These are phyloP conservation scores for Aspergillus sp. DNA, from an alignment of 2,329 filamentous ascomycete species.

Conservation along the genomic window DNA sequence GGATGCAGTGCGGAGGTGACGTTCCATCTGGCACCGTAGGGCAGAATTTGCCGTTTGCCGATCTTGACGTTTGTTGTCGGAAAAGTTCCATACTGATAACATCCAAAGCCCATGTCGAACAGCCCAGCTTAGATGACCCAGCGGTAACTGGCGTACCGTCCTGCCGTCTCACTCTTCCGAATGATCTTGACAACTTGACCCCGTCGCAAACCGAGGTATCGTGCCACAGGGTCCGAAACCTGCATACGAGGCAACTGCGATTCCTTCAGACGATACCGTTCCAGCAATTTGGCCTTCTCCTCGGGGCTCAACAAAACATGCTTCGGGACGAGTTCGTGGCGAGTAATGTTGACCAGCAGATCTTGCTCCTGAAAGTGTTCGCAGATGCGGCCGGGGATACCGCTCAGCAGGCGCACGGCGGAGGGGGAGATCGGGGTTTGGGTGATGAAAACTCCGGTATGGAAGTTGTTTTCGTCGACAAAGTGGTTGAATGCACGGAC, in stretches of 20 bases:
- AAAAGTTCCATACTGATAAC: neutral
- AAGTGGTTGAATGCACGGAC: slow-evolving; percentile 83
- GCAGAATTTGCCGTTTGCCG: no score
- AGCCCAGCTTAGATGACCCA: slow-evolving; percentile 45
- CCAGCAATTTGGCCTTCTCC: slow-evolving; percentile 78
- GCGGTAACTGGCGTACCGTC: slow-evolving; percentile 91
- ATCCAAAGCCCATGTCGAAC: neutral
- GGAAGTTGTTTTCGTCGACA: slow-evolving; percentile 71
- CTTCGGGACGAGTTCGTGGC: slow-evolving; percentile 91
- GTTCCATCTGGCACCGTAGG: no score
- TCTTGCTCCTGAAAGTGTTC: slow-evolving; percentile 97
- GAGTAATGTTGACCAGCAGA: slow-evolving; percentile 93
- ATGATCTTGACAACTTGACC: slow-evolving; percentile 99
- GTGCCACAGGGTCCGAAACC: slow-evolving; percentile 83
- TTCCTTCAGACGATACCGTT: slow-evolving; percentile 92
- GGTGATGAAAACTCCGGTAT: slow-evolving; percentile 86
- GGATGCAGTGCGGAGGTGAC: neutral
- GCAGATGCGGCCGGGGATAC: slow-evolving; percentile 70
- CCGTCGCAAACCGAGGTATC: slow-evolving; percentile 81
- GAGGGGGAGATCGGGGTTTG: slow-evolving; percentile 74
- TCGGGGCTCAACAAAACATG: slow-evolving; percentile 84
- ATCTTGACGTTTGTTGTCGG: no score
- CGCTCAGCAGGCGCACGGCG: slow-evolving; percentile 77
- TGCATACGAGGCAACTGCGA: slow-evolving; percentile 91
- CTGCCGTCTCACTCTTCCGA: slow-evolving; percentile 87